Percentiles rank a stretch among this genome's conserved stretches.
Conservation (phyloP, 23 red algal genomes). For the Gracilaria vermiculophylla region DNA sequence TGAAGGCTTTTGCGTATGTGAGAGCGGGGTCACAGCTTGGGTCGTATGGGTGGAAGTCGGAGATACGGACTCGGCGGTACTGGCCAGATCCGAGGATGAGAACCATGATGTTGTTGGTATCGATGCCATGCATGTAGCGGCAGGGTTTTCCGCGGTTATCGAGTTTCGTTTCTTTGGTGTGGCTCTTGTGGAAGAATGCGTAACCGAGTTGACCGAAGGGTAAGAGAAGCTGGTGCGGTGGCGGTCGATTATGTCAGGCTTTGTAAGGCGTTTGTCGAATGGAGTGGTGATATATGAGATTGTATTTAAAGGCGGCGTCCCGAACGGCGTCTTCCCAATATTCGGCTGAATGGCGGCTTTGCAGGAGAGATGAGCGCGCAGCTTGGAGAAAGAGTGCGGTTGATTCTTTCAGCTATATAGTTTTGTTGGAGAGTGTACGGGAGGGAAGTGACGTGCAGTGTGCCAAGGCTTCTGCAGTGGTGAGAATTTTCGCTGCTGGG, state of each 20-base stretch:
- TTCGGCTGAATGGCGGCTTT: not conserved
- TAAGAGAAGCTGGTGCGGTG: not conserved
- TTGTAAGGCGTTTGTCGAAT: not conserved
- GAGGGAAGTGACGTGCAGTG: not conserved
- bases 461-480: not conserved
- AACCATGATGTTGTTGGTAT: not conserved
- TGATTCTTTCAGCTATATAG: slow-evolving; percentile 22
- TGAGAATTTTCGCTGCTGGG: not conserved
- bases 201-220: not conserved
- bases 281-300: not conserved
- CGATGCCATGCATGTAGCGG: slow-evolving; percentile 22
- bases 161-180: not conserved
- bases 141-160: not conserved
- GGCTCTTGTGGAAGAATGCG: not conserved
- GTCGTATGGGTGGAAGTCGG: slow-evolving; percentile 37
- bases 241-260: not conserved
- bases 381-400: slow-evolving; percentile 9
- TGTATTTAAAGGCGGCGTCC: slow-evolving; percentile 24
- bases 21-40: not conserved
- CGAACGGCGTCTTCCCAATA: slow-evolving; percentile 28
- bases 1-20: not conserved
- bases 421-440: slow-evolving; percentile 14
- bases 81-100: not conserved
- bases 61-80: slow-evolving; percentile 11
- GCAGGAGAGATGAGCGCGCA: not conserved